These are phyloP conservation scores for Dothiorella sarmentorum DNA, from an alignment of 2,329 filamentous ascomycete species.

Conservation along the genomic window DNA sequence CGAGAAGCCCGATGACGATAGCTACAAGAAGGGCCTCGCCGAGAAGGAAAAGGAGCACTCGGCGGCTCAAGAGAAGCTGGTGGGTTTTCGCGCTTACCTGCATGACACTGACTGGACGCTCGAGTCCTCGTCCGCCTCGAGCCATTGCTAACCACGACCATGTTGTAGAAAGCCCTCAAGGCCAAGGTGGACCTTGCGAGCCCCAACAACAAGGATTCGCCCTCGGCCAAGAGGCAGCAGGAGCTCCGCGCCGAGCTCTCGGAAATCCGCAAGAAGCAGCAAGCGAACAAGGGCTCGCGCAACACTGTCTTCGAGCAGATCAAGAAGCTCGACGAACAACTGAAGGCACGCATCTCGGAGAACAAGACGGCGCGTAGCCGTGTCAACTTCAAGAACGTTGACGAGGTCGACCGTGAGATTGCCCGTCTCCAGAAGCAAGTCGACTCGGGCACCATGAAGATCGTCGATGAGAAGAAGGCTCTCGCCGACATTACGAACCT, in stretches of 20 bases:
- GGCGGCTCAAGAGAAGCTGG: constrained; percentile 67
- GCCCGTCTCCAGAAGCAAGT: constrained; percentile 77
- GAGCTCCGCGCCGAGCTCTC: constrained; percentile 80
- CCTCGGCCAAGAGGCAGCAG: constrained; percentile 75
- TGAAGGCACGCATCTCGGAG: constrained; percentile 80
- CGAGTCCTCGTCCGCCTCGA: neutral
- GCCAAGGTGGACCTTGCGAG: constrained; percentile 81
- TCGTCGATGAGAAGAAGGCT: constrained; percentile 96
- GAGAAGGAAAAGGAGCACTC: constrained; percentile 85
- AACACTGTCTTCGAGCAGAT: constrained; percentile 80
- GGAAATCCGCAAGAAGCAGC: constrained; percentile 83
- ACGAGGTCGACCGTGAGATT: constrained; percentile 85
- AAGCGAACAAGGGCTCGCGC: constrained; percentile 78
- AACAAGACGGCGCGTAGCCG: constrained; percentile 82
- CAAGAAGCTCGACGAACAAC: constrained; percentile 83
- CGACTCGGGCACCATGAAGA: constrained; percentile 84
- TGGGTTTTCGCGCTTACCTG: constrained; percentile 33
- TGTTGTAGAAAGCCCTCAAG: constrained; percentile 72
- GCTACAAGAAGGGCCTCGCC: constrained; percentile 74
- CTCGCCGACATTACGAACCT: constrained; percentile 77
- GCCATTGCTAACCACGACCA: constrained; percentile 20
- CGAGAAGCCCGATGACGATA: constrained; percentile 80
- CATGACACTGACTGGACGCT: neutral
- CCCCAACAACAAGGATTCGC: constrained; percentile 78
- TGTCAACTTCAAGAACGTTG: constrained; percentile 78